Base-by-base conservation (phyloP, 768 basidiomycete genomes). In the Rhodotorula babjevae region DNA sequence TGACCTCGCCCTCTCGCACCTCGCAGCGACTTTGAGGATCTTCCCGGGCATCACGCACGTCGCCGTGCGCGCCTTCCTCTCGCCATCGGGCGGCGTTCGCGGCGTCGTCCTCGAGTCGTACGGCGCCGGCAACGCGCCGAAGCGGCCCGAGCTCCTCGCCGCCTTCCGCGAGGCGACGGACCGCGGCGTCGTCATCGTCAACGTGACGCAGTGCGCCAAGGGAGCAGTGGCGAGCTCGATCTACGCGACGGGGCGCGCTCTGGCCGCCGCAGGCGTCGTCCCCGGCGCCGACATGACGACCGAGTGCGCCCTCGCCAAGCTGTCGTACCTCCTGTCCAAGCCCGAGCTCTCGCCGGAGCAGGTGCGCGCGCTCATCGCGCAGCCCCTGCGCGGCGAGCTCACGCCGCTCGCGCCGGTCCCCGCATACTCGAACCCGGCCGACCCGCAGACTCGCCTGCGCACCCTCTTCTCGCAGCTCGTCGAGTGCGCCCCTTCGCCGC, bases 231-330 rank as follows among this genome's bases (percentile, higher is more conserved):
- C 89, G 2, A 61, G 68, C 16, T 87, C 89, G 77, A 87, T 88
- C 25, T 94, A 94, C 76, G 88, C 90, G 81, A 89, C 90, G 21
- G 91, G 90, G 9, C 83, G 88, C 75, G 85, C 86, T 6, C 83
- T 93, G 31, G 75, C 75, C 0, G 68, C 68, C 9, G 85, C 83
- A n/a, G 92, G 93, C 0, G 88, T 94, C 29, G 86, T 93, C 21
- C 85, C 90, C 0, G 93, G 93, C 12, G 87, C 87, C 40, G 93
- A 96, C 80, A 94, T 95, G 93, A 96, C 93, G 2, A 91, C 92
- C n/a, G 92, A 95, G 92, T 92, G 91, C 70, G 93, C 93, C 3
- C 85, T 96, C 29, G 85, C 92, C 23, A 97, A 97, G 82, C 85
- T 97, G 25, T 86, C 89, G 59, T 97, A 96, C 79, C 86, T 97